A percentile compares a stretch with the other conserved stretches of the same genome.
Evolutionary conservation across 2,329 filamentous ascomycete genomes (phyloP).

Genomic region (Truncatella angustata): DNA sequence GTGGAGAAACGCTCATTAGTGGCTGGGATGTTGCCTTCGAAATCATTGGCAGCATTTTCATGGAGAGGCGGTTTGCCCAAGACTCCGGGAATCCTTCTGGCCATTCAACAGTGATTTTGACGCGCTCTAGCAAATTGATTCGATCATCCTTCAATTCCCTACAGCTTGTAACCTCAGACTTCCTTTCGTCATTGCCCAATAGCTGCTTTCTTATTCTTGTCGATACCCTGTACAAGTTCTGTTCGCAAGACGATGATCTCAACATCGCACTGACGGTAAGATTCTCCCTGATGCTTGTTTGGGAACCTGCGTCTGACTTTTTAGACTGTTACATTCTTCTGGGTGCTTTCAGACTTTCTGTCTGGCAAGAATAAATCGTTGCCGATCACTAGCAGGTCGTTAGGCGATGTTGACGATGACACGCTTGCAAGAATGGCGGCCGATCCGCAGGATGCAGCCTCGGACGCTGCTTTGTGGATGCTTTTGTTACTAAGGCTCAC

Average conservation of each 20-base stretch:
- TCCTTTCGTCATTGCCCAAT: conserved; percentile 70
- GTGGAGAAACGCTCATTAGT: conserved; percentile 76
- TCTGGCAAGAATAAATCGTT: conserved; percentile 58
- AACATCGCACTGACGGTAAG: conserved; percentile 89
- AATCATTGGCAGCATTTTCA: conserved; percentile 80
- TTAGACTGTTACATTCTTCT: conserved; percentile 89
- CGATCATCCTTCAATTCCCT: conserved; percentile 85
- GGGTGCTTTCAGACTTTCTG: conserved; percentile 90
- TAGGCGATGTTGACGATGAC: conserved; percentile 54
- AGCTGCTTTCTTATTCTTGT: conserved; percentile 75
- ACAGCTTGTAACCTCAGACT: conserved; percentile 93
- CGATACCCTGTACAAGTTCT: conserved; percentile 86
- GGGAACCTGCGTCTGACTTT: conserved; percentile 8
- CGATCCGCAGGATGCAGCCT: conserved; percentile 56
- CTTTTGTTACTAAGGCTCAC: conserved; percentile 70
- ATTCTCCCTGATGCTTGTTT: conserved; percentile 2
- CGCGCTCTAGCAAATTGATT: conserved; percentile 71
- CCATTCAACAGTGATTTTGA: conserved; percentile 39
- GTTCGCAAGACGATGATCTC: conserved; percentile 83
- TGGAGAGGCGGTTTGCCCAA: conserved; percentile 36
- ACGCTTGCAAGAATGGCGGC: conserved; percentile 58
- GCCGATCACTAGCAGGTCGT: conserved; percentile 55
- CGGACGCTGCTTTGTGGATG: conserved; percentile 75
- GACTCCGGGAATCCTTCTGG: conserved; percentile 29
- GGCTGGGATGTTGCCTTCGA: conserved; percentile 87